These are phyloP conservation scores for Cercospora citrullina DNA, from an alignment of 2,329 filamentous ascomycete genomes.

Conservation along the genomic window DNA sequence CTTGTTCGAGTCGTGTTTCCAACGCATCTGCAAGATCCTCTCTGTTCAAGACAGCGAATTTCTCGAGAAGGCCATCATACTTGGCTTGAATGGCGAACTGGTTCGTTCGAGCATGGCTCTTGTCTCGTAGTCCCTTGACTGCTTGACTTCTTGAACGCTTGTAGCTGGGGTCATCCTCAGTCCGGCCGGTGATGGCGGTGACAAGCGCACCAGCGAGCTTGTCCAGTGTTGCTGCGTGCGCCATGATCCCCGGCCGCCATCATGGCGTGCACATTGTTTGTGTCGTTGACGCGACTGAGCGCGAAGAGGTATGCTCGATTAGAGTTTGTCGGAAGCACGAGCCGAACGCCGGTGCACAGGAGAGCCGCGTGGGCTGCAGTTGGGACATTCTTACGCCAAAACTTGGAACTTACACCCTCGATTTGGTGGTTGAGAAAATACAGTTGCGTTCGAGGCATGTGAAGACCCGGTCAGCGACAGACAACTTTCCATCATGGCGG, in stretches of 20 bases:
- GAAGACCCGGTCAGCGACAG: neutral
- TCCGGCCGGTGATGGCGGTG: conserved; percentile 58
- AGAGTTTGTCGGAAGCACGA: neutral
- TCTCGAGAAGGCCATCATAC: conserved; percentile 67
- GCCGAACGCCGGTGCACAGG: neutral
- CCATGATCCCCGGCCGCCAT: conserved; percentile 55
- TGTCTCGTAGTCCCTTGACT: conserved; percentile 42
- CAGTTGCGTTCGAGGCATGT: neutral
- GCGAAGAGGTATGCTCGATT: neutral
- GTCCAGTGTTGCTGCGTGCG: conserved; percentile 65
- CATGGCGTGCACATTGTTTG: neutral
- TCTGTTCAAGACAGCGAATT: conserved; percentile 76
- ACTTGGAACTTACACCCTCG: neutral
- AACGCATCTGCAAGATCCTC: conserved; percentile 77
- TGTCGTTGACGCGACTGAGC: neutral
- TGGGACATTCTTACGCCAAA: neutral
- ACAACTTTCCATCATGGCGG: conserved; percentile 63
- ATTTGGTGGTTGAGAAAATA: neutral
- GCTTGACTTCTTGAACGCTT: conserved; percentile 43
- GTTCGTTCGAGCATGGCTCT: conserved; percentile 49
- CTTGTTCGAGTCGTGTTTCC: conserved; percentile 57
- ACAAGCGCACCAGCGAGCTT: conserved; percentile 71
- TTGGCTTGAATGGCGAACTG: conserved; percentile 50
- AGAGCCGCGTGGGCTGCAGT: neutral
- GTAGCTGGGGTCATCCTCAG: conserved; percentile 34